Conservation (phyloP, 129 eudicot genomes). For the Chrysanthemum seticuspe region DNA sequence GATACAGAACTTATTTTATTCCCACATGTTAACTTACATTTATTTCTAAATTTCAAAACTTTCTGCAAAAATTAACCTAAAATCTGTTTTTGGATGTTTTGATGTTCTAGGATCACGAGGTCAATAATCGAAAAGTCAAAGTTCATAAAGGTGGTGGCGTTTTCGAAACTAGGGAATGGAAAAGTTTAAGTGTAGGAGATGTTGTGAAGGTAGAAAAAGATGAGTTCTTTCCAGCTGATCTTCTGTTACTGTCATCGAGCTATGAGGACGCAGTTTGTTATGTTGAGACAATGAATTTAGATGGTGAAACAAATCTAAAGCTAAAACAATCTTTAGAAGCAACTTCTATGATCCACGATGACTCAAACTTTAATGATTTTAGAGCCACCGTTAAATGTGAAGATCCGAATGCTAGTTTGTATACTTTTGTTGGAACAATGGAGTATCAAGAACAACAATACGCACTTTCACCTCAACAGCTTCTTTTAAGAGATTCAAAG, state of each 20-base stretch:
- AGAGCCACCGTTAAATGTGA: slow-evolving; percentile 73
- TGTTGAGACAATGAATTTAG: slow-evolving; percentile 95
- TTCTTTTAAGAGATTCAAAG: slow-evolving; percentile 80
- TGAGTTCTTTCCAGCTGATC: slow-evolving; percentile 92
- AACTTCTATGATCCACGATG: slow-evolving; percentile 61
- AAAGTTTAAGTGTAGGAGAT: slow-evolving; percentile 71
- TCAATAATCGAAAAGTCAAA: slow-evolving; percentile 80
- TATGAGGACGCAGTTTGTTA: slow-evolving; percentile 88
- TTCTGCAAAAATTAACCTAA: not conserved
- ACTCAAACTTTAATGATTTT: slow-evolving; percentile 46
- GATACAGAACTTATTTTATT: not conserved
- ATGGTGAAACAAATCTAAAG: slow-evolving; percentile 91
- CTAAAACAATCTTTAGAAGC: slow-evolving; percentile 81
- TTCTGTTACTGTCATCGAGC: slow-evolving; percentile 80
- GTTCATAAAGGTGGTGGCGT: slow-evolving; percentile 60
- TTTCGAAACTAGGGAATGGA: slow-evolving; percentile 70
- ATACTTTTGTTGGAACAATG: slow-evolving; percentile 83
- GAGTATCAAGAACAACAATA: slow-evolving; percentile 55
- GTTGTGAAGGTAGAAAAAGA: slow-evolving; percentile 81
- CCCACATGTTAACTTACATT: not conserved
- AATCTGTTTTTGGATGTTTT: slow-evolving; percentile 24
- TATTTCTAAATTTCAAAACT: not conserved
- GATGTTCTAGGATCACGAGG: slow-evolving; percentile 65
- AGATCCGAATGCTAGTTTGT: slow-evolving; percentile 88
- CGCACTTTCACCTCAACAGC: slow-evolving; percentile 81